Evolutionary conservation across 73 alveolate species (phyloP).

Genomic region (Loxodes magnus): DNA sequence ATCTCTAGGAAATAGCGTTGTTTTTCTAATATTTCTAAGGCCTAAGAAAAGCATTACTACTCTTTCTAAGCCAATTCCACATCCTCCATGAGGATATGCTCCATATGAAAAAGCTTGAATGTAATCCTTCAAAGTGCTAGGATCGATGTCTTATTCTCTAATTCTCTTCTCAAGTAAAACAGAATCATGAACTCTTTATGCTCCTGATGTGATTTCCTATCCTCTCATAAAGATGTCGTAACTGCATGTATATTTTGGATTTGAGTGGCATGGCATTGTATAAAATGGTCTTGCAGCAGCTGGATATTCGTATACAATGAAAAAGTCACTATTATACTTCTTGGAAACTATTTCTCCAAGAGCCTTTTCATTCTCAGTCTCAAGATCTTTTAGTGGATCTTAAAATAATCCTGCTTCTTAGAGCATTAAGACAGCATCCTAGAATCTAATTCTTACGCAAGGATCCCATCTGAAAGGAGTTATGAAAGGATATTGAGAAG

Average conservation of each 20-base stretch:
- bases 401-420: constrained; percentile 71
- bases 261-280: constrained; percentile 97
- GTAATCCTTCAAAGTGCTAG: constrained; percentile 67
- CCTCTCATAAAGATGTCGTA: constrained; percentile 99
- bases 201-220: constrained; percentile 98
- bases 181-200: constrained; percentile 96
- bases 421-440: constrained; percentile 81
- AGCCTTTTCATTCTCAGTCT: constrained; percentile 82
- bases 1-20: constrained; percentile 98
- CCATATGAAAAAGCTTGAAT: constrained; percentile 93
- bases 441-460: constrained; percentile 72
- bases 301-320: constrained; percentile 93
- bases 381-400: constrained; percentile 75
- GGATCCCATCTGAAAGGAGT: constrained; percentile 48
- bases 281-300: constrained; percentile 98
- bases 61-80: constrained; percentile 99
- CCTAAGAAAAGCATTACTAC: constrained; percentile 94
- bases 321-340: constrained; percentile 94
- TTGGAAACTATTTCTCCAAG: constrained; percentile 89
- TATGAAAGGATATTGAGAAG: constrained; percentile 77
- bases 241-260: constrained; percentile 88
- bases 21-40: constrained; percentile 83
- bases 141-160: constrained; percentile 53
- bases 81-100: constrained; percentile 99
- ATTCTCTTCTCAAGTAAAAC: constrained; percentile 40